Percentiles rank a stretch among this genome's conserved stretches.
phyloP scores from a whole-genome alignment of 2,329 filamentous ascomycete species.

The Pseudocercospora crystallina region DNA sequence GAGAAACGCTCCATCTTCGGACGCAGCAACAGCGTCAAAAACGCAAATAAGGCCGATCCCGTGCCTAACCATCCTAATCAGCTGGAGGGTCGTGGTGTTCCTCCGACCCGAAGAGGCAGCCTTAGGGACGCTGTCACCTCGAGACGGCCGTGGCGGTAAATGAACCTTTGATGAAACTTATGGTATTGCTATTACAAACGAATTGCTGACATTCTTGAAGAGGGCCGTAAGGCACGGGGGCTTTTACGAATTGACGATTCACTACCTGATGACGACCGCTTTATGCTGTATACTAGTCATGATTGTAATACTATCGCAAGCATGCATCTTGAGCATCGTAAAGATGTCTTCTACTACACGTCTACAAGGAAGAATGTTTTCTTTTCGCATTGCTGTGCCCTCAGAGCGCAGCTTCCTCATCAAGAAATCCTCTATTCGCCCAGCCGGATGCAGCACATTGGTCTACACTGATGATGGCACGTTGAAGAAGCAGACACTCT shows the following conservation, averaged over 20 bases:
- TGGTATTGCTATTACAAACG: background rate
- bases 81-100: constrained; percentile 4
- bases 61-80: background rate
- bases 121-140: constrained; percentile 25
- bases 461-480: no score
- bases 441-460: no score
- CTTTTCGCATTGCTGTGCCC: no score
- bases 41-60: background rate
- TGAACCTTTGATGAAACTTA: background rate
- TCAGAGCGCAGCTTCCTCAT: no score
- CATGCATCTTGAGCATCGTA: background rate
- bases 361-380: no score
- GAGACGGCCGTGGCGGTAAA: constrained; percentile 24
- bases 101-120: constrained; percentile 23
- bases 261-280: constrained; percentile 3
- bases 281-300: constrained; percentile 14
- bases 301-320: constrained; percentile 10
- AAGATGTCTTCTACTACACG: no score
- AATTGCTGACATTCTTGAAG: constrained; percentile 9
- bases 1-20: constrained; percentile 20
- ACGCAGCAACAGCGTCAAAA: constrained; percentile 22
- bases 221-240: constrained; percentile 2
- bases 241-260: constrained; percentile 8
- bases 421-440: no score
- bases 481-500: no score